Base-by-base conservation (phyloP, 73 alveolate species). In the Effrenium voratum region DNA sequence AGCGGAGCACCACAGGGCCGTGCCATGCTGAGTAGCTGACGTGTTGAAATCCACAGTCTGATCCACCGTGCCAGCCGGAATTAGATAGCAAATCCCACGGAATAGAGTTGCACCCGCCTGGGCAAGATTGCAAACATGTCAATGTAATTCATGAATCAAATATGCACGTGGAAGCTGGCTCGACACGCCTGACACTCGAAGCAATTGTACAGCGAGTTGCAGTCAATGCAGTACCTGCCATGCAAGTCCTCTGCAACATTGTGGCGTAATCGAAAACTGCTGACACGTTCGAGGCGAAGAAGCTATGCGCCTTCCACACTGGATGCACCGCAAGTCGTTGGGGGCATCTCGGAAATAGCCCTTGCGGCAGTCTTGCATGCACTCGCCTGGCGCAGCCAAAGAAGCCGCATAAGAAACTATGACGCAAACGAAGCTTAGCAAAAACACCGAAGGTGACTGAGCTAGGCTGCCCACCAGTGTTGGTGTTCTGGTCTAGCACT, bases 41-140 rank as follows among this genome's bases (percentile, higher is more conserved):
- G 91, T 80, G n/a, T 87, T 49, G 83, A 87, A 66, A 44, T 87
- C 95, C 52, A 87, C 95, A 3, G 95, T 87, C 50, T 46, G 57
- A 72, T 87, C 95, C 59, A 63, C 95, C 40, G 95, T 63, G 50
- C 95, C 84, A 19, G 72, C 41, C 36, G 95, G 95, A 34, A 55
- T 75, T 84, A 87, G 43, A 52, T 87, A 87, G 84, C 95, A 87
- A 72, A 87, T 87, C 36, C 95, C 95, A 63, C 95, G 95, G 72
- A 87, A 87, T 43, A 87, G 95, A 19, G 95, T 87, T 15, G 95
- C 95, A 10, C 95, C 95, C 3, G 84, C 49, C 81, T 70, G 81
- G n/a, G 26, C 63, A 19, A 52, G 26, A 12, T 52, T 12, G 26
- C 63, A 52, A 19, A 19, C 19, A 19, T 19, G 8, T 52, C 19